A percentile compares a stretch with the other conserved stretches of the same genome.
Conservation (phyloP, 768 basidiomycete genomes). For the Russula griseocarnosa region DNA sequence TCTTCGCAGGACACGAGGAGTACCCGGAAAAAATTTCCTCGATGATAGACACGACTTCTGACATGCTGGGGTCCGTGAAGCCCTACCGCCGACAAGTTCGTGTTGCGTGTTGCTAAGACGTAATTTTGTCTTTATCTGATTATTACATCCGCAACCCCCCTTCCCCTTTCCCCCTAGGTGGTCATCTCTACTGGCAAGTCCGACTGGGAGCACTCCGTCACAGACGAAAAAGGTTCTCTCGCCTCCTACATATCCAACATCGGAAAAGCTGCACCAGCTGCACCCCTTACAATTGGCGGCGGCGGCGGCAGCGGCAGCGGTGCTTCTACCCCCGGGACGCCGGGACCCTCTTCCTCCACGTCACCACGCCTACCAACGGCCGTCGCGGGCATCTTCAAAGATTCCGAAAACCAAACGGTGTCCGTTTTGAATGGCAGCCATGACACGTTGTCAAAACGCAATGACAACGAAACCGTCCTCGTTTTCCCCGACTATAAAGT, state of each 20-base stretch:
- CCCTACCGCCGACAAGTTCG: conserved; percentile 78
- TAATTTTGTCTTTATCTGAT: conserved; percentile 17
- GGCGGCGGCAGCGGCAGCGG: background rate
- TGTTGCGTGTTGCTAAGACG: background rate
- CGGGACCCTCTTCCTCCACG: too few relatives aligned
- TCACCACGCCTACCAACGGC: conserved; percentile 19
- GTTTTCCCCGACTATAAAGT: conserved; percentile 92
- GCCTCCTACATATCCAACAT: conserved; percentile 50
- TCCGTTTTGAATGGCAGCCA: conserved; percentile 85
- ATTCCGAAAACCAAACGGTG: conserved; percentile 51
- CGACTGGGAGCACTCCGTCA: conserved; percentile 84
- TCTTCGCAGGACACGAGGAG: conserved; percentile 58
- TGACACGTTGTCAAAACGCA: conserved; percentile 60
- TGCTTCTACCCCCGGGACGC: conserved; percentile 17
- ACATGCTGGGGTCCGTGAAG: conserved; percentile 83
- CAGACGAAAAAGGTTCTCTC: conserved; percentile 63
- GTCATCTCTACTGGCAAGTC: conserved; percentile 86
- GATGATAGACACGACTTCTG: conserved; percentile 64
- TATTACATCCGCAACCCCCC: conserved; percentile 12
- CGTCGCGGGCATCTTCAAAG: conserved; percentile 54
- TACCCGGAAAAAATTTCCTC: conserved; percentile 65
- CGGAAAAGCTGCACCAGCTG: conserved; percentile 27
- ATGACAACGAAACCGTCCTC: conserved; percentile 70
- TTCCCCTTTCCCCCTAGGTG: conserved; percentile 44
- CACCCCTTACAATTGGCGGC: conserved; percentile 1